Conservation (phyloP, 352 stramenopile species). For the Albugo candida region DNA sequence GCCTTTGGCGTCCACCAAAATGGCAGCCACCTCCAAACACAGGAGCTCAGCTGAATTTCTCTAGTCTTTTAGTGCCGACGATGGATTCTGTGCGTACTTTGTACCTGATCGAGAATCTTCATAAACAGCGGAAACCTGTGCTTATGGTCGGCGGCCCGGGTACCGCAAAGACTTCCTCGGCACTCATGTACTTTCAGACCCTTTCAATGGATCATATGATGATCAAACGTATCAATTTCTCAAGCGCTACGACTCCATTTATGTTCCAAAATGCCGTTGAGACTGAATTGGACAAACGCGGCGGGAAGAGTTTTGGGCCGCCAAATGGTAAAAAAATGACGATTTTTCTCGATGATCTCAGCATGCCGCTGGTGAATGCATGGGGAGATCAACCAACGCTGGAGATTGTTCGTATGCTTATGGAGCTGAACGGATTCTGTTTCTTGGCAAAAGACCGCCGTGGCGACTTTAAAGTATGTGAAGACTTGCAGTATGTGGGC, state of each 20-base stretch:
- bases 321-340: constrained; percentile 98
- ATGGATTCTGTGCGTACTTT: constrained; percentile 95
- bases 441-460: constrained; percentile 97
- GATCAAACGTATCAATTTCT: constrained; percentile 97
- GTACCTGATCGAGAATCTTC: constrained; percentile 81
- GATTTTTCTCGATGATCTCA: constrained; percentile 97
- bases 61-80: constrained; percentile 94
- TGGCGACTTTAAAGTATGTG: constrained; percentile 96
- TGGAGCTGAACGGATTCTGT: constrained; percentile 93
- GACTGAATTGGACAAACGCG: constrained; percentile 95
- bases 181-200: constrained; percentile 94
- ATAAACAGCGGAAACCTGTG: constrained; percentile 89
- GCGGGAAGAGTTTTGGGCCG: constrained; percentile 95
- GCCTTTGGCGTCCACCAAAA: constrained; percentile 85
- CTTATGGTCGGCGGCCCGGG: constrained; percentile 93
- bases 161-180: constrained; percentile 95
- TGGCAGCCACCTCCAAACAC: constrained; percentile 86
- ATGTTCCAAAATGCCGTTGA: constrained; percentile 98
- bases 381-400: constrained; percentile 97
- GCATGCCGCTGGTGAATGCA: constrained; percentile 94
- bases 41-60: constrained; percentile 91
- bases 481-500: constrained; percentile 94
- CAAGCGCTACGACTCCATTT: constrained; percentile 90
- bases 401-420: constrained; percentile 94
- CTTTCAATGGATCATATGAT: constrained; percentile 88